Base-by-base conservation (phyloP, 2,329 filamentous ascomycete species). In the Pseudogymnoascus sp. region DNA sequence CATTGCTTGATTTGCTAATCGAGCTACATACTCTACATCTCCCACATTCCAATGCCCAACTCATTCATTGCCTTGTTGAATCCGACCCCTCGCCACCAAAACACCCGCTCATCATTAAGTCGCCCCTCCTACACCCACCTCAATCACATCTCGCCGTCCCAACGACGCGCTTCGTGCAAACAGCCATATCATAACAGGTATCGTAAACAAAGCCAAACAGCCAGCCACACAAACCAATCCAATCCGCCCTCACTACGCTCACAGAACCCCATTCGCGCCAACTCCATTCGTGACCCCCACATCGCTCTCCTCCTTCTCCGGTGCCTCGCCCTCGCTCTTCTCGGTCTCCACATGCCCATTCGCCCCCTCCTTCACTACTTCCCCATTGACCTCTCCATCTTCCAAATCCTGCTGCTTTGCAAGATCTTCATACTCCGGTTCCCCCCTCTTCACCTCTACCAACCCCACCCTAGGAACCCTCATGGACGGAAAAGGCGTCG, bases 401-500 rank as follows among this genome's bases (percentile, higher is more conserved):
- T 19, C 49, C 49, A 55, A 7, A 55, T 33, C 80, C 69, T 85
- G 82, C 64, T 84, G 80, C 55, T 78, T 71, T 68, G 80, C 84
- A 22, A 84, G 72, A 28, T 75, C 75, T 25, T 71, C 72, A 67
- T 84, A 85, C 25, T 84, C 81, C 2, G 82, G 80, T 49, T 85
- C 82, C 52, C 81, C 77, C 5, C 79, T 77, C 7, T 75, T 73
- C 3, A 84, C 80, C 16, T 79, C 78, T 2, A 78, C 68, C 11
- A 84, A 66, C 4, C 82, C 72, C 80, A 81, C 49, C 60, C 71
- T 64, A 22, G 84, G 83, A 14, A 84, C 80, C 39, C 79, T 78
- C 25, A 76, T 75, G 63, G 84, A 82, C 5, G 80, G 80, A 66
- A 83, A 83, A 2, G 84, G 82, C 9, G 77, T 78, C 62, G 74